phyloP scores from a whole-genome alignment of 23 red algal species.

The Agarophyton chilense region DNA sequence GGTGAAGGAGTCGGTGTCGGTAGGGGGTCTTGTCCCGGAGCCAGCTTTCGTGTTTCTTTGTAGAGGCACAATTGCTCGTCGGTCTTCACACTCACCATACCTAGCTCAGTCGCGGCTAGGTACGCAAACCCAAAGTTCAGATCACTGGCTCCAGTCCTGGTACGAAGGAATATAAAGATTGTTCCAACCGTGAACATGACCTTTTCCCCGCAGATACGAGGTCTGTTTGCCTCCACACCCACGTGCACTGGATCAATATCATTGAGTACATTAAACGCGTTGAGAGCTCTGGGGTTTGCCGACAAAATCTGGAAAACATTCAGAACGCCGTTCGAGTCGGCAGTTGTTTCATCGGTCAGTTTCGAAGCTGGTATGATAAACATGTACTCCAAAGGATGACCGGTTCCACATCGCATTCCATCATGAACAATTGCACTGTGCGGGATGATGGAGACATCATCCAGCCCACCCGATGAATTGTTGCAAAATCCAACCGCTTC shows the following conservation, averaged over 20 bases:
- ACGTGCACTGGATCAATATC: conserved; percentile 56
- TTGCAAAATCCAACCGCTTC: conserved; percentile 1
- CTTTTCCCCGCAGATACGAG: conserved; percentile 40
- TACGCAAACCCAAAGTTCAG: conserved; percentile 60
- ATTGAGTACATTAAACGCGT: conserved; percentile 45
- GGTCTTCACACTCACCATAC: conserved; percentile 53
- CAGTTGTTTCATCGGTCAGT: conserved; percentile 25
- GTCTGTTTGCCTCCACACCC: conserved; percentile 31
- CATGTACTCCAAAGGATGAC: conserved; percentile 38
- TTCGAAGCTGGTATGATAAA: conserved; percentile 24
- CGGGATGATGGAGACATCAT: conserved; percentile 32
- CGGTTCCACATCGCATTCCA: conserved; percentile 41
- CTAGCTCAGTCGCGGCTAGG: conserved; percentile 21
- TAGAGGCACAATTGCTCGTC: conserved; percentile 55
- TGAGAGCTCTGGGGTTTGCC: conserved; percentile 30
- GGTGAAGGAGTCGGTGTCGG: conserved; percentile 48
- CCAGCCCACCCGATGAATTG: background rate
- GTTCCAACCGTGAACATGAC: conserved; percentile 19
- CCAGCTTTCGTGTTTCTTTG: conserved; percentile 60
- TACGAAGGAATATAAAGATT: conserved; percentile 36
- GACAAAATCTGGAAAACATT: conserved; percentile 23
- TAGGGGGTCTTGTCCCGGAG: conserved; percentile 19
- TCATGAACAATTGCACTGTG: conserved; percentile 40
- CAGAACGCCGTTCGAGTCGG: conserved; percentile 5
- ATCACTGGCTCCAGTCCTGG: conserved; percentile 18